Percentiles rank a stretch among this genome's conserved stretches.
Evolutionary conservation across 352 stramenopile genomes (phyloP).

Genomic region (Pythium scleroteichum): DNA sequence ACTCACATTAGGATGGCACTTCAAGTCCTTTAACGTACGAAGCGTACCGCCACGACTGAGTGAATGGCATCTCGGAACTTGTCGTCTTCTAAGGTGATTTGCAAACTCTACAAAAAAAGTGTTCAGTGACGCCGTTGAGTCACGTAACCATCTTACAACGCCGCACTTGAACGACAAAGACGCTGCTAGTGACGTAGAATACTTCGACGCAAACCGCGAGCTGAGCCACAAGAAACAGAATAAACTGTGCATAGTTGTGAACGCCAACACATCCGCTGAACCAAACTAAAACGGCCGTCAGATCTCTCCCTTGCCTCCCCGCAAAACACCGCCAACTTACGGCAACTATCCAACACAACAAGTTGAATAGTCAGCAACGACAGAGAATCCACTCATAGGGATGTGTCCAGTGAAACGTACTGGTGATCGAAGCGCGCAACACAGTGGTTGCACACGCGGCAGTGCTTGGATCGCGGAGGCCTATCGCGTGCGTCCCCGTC

Average conservation of each 20-base stretch:
- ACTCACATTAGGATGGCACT: no score
- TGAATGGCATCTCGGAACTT: constrained; percentile 42
- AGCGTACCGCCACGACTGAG: constrained; percentile 50
- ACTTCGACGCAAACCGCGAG: constrained; percentile 13
- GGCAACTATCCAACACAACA: constrained; percentile 17
- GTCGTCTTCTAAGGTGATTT: constrained; percentile 14
- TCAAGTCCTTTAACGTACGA: no score
- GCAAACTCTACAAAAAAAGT: no score
- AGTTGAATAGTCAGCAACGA: no score
- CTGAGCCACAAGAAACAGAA: constrained; percentile 31
- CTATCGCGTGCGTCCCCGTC: constrained; percentile 23
- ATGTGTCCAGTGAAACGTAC: constrained; percentile 13
- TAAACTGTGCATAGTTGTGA: constrained; percentile 33
- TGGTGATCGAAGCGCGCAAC: constrained; percentile 83
- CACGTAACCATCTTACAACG: no score
- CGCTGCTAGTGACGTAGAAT: constrained; percentile 23
- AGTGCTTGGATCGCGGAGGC: constrained; percentile 89
- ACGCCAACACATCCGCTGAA: constrained; percentile 31
- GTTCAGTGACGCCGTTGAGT: no score
- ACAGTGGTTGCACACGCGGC: constrained; percentile 85
- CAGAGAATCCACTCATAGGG: no score
- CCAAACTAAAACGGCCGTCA: constrained; percentile 19
- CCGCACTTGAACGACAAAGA: constrained; percentile 39
- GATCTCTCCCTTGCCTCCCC: neutral
- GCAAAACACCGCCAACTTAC: constrained; percentile 10